Evolutionary conservation across 257 asterid species (phyloP), one percentile per base, ranked within the genome.

Genomic region (Penstemon eatonii): DNA sequence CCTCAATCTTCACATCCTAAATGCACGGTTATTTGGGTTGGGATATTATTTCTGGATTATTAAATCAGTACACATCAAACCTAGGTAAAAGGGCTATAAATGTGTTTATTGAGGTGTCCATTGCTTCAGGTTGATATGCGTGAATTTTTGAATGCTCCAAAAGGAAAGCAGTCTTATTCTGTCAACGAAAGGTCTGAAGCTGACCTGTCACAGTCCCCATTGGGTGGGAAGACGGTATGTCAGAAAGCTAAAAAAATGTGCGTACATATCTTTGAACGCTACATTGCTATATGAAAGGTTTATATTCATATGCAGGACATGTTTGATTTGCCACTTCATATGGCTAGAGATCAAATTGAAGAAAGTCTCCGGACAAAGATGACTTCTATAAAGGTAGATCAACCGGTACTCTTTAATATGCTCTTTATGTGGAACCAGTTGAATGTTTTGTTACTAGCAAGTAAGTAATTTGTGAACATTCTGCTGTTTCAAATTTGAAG

Each of bases 261-360:
- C 42, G 47, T 65, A n/a, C 25, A 8, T 60, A 55, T 44, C 42
- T 60, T 55, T 56, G 72, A 54, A 61, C 51, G 60, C 44, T 77
- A 52, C 45, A 72, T 44, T 73, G 70, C 73, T 72, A 58, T 63
- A 60, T 53, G 51, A 43, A 75, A 38, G 47, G 56, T 40, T 39
- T 42, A 11, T 51, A 65, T 73, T 62, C 54, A 67, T 53, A 60
- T 66, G 45, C 79, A 87, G 95, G 95, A 87, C 80, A 85, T 85
- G 81, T 91, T 91, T 84, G 98, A 91, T 77, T 80, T 91, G 78
- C 96, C 98, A 66, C 89, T 91, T 72, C 96, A 89, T 78, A 84
- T 91, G 92, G 98, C 79, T 56, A 84, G 98, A 77, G 87, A 91
- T 85, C 98, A 91, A 84, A 91, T 89, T 51, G 96, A 87, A 80